Evolutionary conservation across 768 basidiomycete species (phyloP).

Genomic region (Dacryopinax primogenitus): DNA sequence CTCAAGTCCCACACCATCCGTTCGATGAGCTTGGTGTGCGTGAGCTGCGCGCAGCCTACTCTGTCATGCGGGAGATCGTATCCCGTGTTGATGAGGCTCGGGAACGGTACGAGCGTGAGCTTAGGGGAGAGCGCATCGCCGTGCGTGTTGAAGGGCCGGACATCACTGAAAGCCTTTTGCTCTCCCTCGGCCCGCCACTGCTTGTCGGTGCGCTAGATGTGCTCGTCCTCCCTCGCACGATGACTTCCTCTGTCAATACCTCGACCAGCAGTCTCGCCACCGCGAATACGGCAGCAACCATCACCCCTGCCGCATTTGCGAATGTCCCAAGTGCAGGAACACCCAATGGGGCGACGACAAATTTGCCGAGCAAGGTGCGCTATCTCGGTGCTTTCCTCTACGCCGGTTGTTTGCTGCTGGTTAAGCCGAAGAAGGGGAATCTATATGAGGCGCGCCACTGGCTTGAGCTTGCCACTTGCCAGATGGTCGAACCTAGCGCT

Average conservation of each 20-base stretch:
- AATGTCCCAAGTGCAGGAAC: conserved; percentile 15
- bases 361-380: conserved; percentile 48
- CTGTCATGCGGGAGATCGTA: conserved; percentile 56
- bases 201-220: conserved; percentile 83
- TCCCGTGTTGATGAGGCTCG: conserved; percentile 71
- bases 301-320: conserved; percentile 38
- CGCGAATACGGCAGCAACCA: conserved; percentile 27
- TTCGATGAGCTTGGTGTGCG: conserved; percentile 4
- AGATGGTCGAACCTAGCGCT: conserved; percentile 52
- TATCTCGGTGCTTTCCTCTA: conserved; percentile 89
- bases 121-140: conserved; percentile 7
- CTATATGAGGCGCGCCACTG: conserved; percentile 80
- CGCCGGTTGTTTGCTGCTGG: conserved; percentile 67
- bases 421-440: conserved; percentile 64
- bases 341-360: not conserved
- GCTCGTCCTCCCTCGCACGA: conserved; percentile 28
- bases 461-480: conserved; percentile 65
- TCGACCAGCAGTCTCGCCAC: not conserved
- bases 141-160: conserved; percentile 13
- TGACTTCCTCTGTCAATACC: not conserved
- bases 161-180: conserved; percentile 23
- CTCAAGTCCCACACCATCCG: not conserved
- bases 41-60: conserved; percentile 34
- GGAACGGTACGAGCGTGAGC: conserved; percentile 39
- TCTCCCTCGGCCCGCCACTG: conserved; percentile 63